A percentile compares a stretch with the other conserved stretches of the same genome.
phyloP scores from a whole-genome alignment of 129 eudicot genomes.

The Arctium lappa region DNA sequence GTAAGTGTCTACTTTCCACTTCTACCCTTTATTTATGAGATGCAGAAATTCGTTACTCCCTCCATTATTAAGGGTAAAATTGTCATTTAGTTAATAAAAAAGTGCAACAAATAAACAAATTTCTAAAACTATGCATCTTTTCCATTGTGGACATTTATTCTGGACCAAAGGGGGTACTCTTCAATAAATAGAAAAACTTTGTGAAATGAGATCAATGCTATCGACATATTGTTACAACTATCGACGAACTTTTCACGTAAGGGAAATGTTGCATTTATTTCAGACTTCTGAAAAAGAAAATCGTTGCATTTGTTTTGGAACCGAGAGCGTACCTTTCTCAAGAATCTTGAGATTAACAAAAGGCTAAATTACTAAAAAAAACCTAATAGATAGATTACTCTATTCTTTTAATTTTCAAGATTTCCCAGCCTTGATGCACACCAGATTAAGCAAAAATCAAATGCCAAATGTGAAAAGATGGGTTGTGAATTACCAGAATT shows the following conservation, averaged over 20 bases:
- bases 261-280: not conserved
- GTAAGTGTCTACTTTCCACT: not conserved
- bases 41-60: not conserved
- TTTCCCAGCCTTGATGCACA: not conserved
- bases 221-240: not conserved
- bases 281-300: not conserved
- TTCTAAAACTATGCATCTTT: not conserved
- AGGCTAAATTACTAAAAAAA: not conserved
- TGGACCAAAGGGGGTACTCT: too few relatives aligned
- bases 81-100: too few relatives aligned
- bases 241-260: not conserved
- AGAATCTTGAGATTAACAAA: not conserved
- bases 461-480: not conserved
- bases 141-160: not conserved
- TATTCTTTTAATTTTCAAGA: not conserved
- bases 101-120: not conserved
- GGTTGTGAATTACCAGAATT: conserved; percentile 51
- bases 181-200: not conserved
- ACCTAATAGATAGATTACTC: not conserved
- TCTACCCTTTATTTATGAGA: not conserved
- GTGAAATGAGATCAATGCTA: not conserved
- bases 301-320: not conserved
- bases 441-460: not conserved
- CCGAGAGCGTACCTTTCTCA: not conserved
- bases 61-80: not conserved